phyloP scores from a whole-genome alignment of 441 rosid genomes.

The Croton laevigatus region DNA sequence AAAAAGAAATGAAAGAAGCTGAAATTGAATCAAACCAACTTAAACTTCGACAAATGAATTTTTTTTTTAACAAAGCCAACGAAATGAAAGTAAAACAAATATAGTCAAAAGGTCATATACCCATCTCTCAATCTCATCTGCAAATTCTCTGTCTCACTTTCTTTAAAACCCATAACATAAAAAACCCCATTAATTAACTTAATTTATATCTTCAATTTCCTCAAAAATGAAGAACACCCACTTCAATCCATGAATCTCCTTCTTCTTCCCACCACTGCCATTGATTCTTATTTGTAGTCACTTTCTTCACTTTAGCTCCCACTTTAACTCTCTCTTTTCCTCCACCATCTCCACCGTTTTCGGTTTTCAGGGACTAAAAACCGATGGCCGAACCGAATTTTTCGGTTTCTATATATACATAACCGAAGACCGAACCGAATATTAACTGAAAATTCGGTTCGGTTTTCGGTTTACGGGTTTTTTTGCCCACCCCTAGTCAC shows the following conservation, averaged over 20 bases:
- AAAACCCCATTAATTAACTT: neutral
- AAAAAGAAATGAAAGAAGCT: too few relatives aligned
- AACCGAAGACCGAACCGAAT: too few relatives aligned
- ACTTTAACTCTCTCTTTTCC: constrained; percentile 48
- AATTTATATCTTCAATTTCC: neutral
- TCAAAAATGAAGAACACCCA: constrained; percentile 45
- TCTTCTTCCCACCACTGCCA: constrained; percentile 43
- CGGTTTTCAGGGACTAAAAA: too few relatives aligned
- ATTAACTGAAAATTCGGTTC: too few relatives aligned
- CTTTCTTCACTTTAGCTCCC: constrained; percentile 67
- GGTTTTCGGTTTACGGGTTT: too few relatives aligned
- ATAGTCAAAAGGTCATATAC: neutral
- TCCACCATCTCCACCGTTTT: constrained; percentile 31
- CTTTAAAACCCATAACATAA: too few relatives aligned
- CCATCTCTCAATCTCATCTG: constrained; percentile 27
- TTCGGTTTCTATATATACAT: too few relatives aligned
- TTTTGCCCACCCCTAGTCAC: constrained; percentile 40
- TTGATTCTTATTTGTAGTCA: constrained; percentile 53
- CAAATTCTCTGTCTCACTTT: constrained; percentile 19
- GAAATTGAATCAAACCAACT: too few relatives aligned
- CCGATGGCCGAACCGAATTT: too few relatives aligned
- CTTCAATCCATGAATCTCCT: constrained; percentile 49
- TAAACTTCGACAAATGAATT: too few relatives aligned
- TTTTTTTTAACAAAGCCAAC: too few relatives aligned
- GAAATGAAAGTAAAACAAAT: too few relatives aligned